phyloP scores from a whole-genome alignment of 495 filamentous ascomycete genomes.

The Penicillium waksmanii region DNA sequence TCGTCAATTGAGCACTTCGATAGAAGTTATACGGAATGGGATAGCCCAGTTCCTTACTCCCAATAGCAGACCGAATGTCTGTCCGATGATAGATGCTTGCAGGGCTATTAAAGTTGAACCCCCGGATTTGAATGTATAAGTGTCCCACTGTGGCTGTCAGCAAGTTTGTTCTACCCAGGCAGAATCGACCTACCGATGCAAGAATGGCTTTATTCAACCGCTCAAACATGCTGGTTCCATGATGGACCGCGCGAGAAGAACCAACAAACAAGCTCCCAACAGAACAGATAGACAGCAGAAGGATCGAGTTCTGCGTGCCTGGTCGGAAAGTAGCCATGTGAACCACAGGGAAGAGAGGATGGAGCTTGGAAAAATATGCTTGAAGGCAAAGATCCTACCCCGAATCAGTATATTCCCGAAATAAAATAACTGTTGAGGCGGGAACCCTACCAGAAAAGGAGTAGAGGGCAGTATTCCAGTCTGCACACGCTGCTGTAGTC shows the following conservation, averaged over 20 bases:
- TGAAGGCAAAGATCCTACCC: conserved; percentile 31
- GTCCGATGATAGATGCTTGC: conserved; percentile 40
- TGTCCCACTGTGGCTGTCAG: conserved; percentile 19
- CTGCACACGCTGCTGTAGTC: conserved; percentile 23
- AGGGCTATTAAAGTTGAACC: conserved; percentile 23
- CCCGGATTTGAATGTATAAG: conserved; percentile 6
- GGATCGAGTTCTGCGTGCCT: conserved; percentile 16
- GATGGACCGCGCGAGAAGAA: conserved; percentile 26
- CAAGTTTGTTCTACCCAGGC: neutral
- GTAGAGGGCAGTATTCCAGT: conserved; percentile 29
- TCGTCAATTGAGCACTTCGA: no score
- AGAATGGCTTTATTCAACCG: conserved; percentile 40
- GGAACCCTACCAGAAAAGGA: conserved; percentile 23
- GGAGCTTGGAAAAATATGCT: conserved; percentile 36
- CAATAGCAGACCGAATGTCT: conserved; percentile 41
- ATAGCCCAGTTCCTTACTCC: conserved; percentile 18
- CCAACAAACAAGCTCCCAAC: conserved; percentile 37
- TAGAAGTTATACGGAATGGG: no score
- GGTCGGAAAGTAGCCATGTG: conserved; percentile 38
- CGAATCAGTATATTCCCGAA: neutral
- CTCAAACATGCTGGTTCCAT: conserved; percentile 38
- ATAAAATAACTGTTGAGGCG: conserved; percentile 16
- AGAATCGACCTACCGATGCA: conserved; percentile 23
- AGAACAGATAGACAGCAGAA: conserved; percentile 28
- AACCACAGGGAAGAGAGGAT: conserved; percentile 35